Base-by-base conservation (phyloP, 768 basidiomycete genomes). In the Boletus tylopilopsis region DNA sequence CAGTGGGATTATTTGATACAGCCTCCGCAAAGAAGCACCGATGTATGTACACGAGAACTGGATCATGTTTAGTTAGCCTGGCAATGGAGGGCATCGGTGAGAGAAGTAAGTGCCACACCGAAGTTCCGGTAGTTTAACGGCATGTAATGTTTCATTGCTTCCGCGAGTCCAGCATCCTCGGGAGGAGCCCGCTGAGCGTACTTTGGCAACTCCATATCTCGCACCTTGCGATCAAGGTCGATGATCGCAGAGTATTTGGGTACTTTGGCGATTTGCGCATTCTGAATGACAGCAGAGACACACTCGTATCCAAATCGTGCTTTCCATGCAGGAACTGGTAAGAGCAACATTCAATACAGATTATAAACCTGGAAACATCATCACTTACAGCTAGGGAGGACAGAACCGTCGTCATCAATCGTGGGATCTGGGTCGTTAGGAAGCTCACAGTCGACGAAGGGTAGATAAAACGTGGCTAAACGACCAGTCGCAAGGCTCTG, bases 1-100 rank as follows among this genome's bases (percentile, higher is more conserved):
- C 80, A 6, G 68, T 65, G 5, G 87, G 80, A 50, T 78, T 77
- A 43, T 78, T 84, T 21, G 76, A 73, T 30, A 89, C 74, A 4
- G 85, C 87, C 60, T 86, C 82, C 4, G 85, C 82, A 56, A 89
- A 87, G 72, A 85, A 88, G 56, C 83, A 81, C 15, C 87, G 82
- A 62, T 87, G 85, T 42, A 87, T 77, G 60, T 86, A 86, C 9
- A 87, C 68, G 27, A 87, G 71, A n/a, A 82, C 85, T 87, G 49
- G 2, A 5, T 24, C 5, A 5, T 32, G 37, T 24, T 21, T 43
- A 24, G 25, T 42, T 22, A 29, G 37, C 19, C 10, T 12, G 34
- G 35, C 21, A 19, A 16, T 19, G 25, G 8, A 23, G 10, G 18
- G 36, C 36, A 22, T 37, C 7, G 11, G 39, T 7, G 46, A 37